A percentile compares a stretch with the other conserved stretches of the same genome.
These are phyloP conservation scores for Orbilia ellipsospora DNA, from an alignment of 2,329 filamentous ascomycete species.

Conservation along the genomic window DNA sequence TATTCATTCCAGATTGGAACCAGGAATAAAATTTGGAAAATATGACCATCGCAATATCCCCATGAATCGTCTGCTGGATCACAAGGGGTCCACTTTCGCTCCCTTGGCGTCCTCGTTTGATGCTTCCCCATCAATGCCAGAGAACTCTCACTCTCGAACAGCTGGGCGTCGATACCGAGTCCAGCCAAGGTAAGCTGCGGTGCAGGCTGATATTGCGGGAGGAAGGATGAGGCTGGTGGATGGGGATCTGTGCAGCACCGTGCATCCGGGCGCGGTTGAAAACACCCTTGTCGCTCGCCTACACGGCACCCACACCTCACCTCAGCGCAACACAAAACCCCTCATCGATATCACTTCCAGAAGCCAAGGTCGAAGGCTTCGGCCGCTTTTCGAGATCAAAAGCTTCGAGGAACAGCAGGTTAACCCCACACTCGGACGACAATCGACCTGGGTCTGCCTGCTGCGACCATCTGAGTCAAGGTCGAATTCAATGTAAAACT, in stretches of 20 bases:
- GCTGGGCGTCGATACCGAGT: conserved; percentile 14
- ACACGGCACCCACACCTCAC: conserved; percentile 51
- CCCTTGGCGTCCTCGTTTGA: not conserved
- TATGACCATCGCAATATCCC: conserved; percentile 13
- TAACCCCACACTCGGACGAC: conserved; percentile 32
- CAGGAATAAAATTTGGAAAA: conserved; percentile 2
- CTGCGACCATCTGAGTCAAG: conserved; percentile 12
- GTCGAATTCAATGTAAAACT: conserved; percentile 16
- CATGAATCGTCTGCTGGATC: conserved; percentile 12
- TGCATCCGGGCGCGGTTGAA: conserved; percentile 51
- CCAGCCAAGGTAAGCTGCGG: not conserved
- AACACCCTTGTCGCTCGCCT: conserved; percentile 47
- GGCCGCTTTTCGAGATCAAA: conserved; percentile 22
- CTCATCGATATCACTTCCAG: conserved; percentile 17
- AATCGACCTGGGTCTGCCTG: conserved; percentile 29
- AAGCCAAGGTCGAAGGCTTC: conserved; percentile 20
- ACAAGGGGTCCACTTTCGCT: conserved; percentile 23
- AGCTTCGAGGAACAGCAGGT: conserved; percentile 4
- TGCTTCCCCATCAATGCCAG: too few relatives aligned
- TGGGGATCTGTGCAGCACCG: conserved; percentile 48
- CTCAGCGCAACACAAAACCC: conserved; percentile 50
- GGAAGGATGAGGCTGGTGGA: conserved; percentile 6
- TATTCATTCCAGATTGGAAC: conserved; percentile 24
- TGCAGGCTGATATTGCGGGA: conserved; percentile 11
- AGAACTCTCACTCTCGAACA: too few relatives aligned